Percentiles rank a stretch among this genome's conserved stretches.
Evolutionary conservation across 768 basidiomycete species (phyloP).

Genomic region (Cubamyces lactineus): DNA sequence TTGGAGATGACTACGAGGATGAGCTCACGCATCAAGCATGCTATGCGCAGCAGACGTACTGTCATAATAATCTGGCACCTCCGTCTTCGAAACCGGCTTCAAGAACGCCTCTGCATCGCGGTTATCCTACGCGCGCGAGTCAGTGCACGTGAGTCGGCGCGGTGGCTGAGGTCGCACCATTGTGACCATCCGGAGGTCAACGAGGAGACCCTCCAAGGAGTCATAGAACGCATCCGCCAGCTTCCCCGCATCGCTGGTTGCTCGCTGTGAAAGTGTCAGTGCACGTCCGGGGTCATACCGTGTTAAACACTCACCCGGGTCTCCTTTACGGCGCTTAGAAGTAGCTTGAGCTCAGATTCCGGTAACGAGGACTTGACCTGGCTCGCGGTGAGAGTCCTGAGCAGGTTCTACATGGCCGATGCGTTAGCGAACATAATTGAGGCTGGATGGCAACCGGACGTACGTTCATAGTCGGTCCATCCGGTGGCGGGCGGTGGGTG

Average conservation of each 20-base stretch:
- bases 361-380: conserved; percentile 62
- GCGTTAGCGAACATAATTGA: conserved; percentile 15
- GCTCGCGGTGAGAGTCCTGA: conserved; percentile 83
- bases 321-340: conserved; percentile 86
- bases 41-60: conserved; percentile 48
- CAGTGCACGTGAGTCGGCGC: conserved; percentile 33
- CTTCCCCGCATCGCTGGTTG: conserved; percentile 68
- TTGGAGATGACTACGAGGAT: conserved; percentile 74
- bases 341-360: conserved; percentile 76
- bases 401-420: conserved; percentile 68
- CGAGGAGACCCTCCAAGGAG: conserved; percentile 84
- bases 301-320: conserved; percentile 66
- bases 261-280: conserved; percentile 38
- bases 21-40: neutral
- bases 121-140: conserved; percentile 57
- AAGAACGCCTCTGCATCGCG: conserved; percentile 93
- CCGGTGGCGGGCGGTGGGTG: conserved; percentile 32
- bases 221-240: conserved; percentile 91
- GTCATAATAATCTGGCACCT: conserved; percentile 93
- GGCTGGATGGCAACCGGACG: conserved; percentile 36
- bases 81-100: conserved; percentile 87
- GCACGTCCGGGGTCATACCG: conserved; percentile 15
- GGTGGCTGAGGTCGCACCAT: conserved; percentile 52
- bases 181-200: conserved; percentile 80
- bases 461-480: conserved; percentile 45